Evolutionary conservation across 306 rosid species (phyloP).

Genomic region (Elaeagnus macrophylla): DNA sequence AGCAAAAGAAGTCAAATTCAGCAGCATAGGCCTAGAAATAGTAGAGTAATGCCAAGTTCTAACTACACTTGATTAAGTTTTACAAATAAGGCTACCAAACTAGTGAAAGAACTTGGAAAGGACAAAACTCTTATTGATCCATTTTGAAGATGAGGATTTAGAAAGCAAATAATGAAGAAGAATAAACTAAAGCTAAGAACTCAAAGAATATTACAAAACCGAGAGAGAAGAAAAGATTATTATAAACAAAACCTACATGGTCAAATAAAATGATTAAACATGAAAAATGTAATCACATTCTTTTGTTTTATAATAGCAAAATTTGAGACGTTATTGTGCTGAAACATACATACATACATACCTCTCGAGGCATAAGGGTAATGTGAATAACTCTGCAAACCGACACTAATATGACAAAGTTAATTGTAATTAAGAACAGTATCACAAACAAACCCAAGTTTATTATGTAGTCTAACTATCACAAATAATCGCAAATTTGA

Average conservation of each 20-base stretch:
- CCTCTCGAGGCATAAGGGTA: conserved; percentile 99
- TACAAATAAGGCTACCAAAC: conserved; percentile 18
- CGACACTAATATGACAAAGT: conserved; percentile 61
- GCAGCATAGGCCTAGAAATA: conserved; percentile 12
- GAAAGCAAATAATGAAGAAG: too few relatives aligned
- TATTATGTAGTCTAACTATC: conserved; percentile 13
- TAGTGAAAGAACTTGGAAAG: conserved; percentile 7
- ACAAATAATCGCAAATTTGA: conserved; percentile 11
- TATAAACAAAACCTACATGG: conserved; percentile 16
- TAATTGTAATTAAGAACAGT: conserved; percentile 33
- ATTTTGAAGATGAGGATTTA: neutral
- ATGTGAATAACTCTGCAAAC: conserved; percentile 93
- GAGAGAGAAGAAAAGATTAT: conserved; percentile 8
- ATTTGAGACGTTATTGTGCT: conserved; percentile 37
- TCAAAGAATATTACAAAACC: conserved; percentile 6
- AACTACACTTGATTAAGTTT: conserved; percentile 16
- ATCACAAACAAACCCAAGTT: conserved; percentile 24
- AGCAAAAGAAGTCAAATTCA: conserved; percentile 7
- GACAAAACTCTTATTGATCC: conserved; percentile 7
- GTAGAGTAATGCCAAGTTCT: conserved; percentile 12
- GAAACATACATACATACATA: conserved; percentile 55
- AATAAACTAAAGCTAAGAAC: conserved; percentile 16
- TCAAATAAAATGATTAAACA: conserved; percentile 16
- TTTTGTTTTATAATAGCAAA: conserved; percentile 17
- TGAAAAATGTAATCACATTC: neutral